Evolutionary conservation across 176 grass and related monocot species (phyloP), one percentile per base, ranked within the genome.

Genomic region (maize (Zea mays)): DNA sequence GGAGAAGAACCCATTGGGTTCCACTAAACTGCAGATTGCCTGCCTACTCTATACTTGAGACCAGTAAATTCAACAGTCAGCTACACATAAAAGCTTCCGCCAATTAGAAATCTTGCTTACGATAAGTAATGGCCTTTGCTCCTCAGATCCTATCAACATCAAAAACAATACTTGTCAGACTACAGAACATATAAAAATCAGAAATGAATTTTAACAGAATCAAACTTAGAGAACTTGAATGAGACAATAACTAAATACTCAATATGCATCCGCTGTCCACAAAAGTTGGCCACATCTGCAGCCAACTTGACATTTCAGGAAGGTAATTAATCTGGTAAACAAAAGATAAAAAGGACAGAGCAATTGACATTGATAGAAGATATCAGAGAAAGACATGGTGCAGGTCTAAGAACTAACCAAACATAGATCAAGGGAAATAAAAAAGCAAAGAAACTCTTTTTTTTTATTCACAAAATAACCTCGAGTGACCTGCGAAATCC

Each of bases 1-100:
- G 74, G 83, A 52, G 96, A 95, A 54, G 92, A 79, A 77, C 92
- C 94, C 94, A 97, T 97, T 39, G 69, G 21, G 41, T 58, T 82
- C 35, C 8, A 48, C 17, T 13, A 45, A 82, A 68, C 54, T 36
- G 17, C 13, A 37, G 47, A 81, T 58, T n/a, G n/a, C n/a, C n/a
- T 65, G 8, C 13, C 34, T 69, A 33, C 39, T 68, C 15, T 77
- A 21, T 43, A 13, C 27, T 60, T 10, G 16, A 69, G 41, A 17
- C 42, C 42, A 69, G 7, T 33, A 69, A 43, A 83, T 20, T 83
- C 73, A 75, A 40, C 75, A 83, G 39, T 15, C 44, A 81, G 33
- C 58, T 43, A 65, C 13, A 65, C 5, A 49, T 34, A 27, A 50
- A 72, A 52, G 69, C 69, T 82, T 35, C 69, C 16, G 49, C 62